phyloP scores from a whole-genome alignment of 2,329 filamentous ascomycete species.

The Aureobasidium sp. region DNA sequence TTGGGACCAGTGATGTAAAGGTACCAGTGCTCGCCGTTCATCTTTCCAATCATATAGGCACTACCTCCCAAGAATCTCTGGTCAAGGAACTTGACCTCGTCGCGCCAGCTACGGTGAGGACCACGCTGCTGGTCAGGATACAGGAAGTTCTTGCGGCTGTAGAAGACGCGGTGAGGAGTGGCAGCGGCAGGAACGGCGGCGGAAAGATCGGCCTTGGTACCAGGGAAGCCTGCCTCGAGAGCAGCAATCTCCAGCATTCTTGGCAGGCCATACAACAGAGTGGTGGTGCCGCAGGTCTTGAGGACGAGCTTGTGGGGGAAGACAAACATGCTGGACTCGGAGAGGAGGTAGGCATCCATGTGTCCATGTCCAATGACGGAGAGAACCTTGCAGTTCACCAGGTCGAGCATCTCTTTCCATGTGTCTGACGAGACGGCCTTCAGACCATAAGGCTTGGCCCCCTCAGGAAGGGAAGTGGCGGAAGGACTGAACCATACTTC shows the following conservation, averaged over 20 bases:
- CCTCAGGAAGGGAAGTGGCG: conserved; percentile 60
- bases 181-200: conserved; percentile 66
- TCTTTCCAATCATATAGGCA: conserved; percentile 99
- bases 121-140: conserved; percentile 91
- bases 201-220: conserved; percentile 58
- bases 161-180: conserved; percentile 91
- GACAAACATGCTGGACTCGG: conserved; percentile 99
- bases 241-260: conserved; percentile 90
- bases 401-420: conserved; percentile 95
- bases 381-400: conserved; percentile 97
- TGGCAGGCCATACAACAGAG: conserved; percentile 78
- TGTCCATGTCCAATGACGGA: conserved; percentile 89
- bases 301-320: conserved; percentile 99
- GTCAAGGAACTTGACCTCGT: conserved; percentile 89
- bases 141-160: conserved; percentile 97
- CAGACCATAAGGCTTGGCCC: conserved; percentile 65
- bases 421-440: conserved; percentile 76
- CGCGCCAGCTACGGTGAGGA: conserved; percentile 94
- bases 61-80: conserved; percentile 86
- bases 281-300: conserved; percentile 97
- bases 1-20: conserved; percentile 89
- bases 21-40: conserved; percentile 99
- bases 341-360: conserved; percentile 92
- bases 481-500: conserved; percentile 97
- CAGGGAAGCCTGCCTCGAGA: conserved; percentile 78